Base-by-base conservation (phyloP, 352 stramenopile genomes). In the Phytophthora sp. region DNA sequence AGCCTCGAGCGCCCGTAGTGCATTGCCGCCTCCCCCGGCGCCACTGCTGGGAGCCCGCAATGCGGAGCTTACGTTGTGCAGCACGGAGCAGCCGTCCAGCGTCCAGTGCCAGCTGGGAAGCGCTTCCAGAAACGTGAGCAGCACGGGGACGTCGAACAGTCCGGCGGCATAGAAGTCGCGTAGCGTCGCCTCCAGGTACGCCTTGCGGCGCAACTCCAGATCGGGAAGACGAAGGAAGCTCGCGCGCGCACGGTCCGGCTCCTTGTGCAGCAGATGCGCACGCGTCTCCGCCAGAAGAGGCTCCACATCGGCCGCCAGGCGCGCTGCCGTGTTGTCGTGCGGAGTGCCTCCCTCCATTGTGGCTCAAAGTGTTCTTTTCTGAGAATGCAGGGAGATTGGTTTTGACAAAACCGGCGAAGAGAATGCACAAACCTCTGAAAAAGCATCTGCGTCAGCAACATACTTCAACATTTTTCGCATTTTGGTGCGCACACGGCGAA, bases 91-190 rank as follows among this genome's bases (percentile, higher is more conserved):
- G 13, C 84, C 84, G 47, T 90, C 81, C 11, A 90, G 64, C 52
- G 84, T 86, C 84, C 81, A 92, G 46, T 88, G 63, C 81, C 79
- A 89, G 62, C 77, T 87, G 3, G 81, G 81, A 30, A 92, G 71
- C 12, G 57, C 71, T 50, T 92, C 80, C 16, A 92, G 71, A 68
- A 92, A 92, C 66, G 76, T 88, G 20, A 92, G 61, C 47, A 92
- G 51, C 66, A 85, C 77, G 18, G 81, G 72, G 7, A 90, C 67
- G 57, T 92, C 81, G 55, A 87, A 84, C 16, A 88, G 38, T 3
- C 84, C 81, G 4, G 80, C 76, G 23, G 77, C 76, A 71, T 92
- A 92, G 24, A 82, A 85, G 60, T 90, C 81, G 24, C 81, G 72
- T 6, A 92, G 63, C n/a, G 75, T 73, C 20, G 72, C 70, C 29